Percentiles rank a stretch among this genome's conserved stretches.
phyloP scores from a whole-genome alignment of 2,329 filamentous ascomycete genomes.

The Cladophialophora exuberans region DNA sequence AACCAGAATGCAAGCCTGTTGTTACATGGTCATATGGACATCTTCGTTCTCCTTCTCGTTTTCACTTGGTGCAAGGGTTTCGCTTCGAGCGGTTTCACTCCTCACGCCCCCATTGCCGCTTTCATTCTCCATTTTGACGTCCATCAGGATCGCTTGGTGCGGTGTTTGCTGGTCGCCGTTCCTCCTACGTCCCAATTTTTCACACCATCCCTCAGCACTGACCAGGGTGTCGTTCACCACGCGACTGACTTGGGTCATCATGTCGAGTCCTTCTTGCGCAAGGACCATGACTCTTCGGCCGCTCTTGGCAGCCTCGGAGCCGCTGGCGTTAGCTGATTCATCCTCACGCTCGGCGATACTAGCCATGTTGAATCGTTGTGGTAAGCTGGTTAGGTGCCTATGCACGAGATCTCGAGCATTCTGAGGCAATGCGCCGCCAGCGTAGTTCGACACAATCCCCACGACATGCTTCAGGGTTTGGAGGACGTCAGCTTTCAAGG shows the following conservation, averaged over 20 bases:
- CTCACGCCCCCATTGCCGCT: background rate
- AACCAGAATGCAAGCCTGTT: conserved; percentile 5
- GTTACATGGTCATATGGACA: conserved; percentile 17
- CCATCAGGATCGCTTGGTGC: background rate
- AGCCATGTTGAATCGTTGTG: conserved; percentile 78
- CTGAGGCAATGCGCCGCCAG: conserved; percentile 86
- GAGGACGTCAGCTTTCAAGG: conserved; percentile 71
- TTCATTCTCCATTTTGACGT: conserved; percentile 17
- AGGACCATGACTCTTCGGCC: conserved; percentile 82
- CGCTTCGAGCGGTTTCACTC: conserved; percentile 13
- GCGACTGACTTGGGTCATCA: conserved; percentile 88
- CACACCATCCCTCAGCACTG: conserved; percentile 90
- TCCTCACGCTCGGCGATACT: conserved; percentile 53
- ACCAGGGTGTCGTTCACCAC: conserved; percentile 88
- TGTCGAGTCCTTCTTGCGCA: conserved; percentile 87
- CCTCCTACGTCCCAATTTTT: conserved; percentile 65
- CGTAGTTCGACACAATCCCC: conserved; percentile 83
- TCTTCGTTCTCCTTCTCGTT: conserved; percentile 2
- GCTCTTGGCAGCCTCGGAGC: conserved; percentile 54
- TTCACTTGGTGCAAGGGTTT: conserved; percentile 4
- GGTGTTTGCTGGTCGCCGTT: conserved; percentile 13
- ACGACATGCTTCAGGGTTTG: conserved; percentile 80
- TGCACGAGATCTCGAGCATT: conserved; percentile 84
- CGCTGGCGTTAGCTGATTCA: conserved; percentile 49
- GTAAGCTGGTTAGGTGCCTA: conserved; percentile 80